Percentiles rank a stretch among this genome's conserved stretches.
phyloP scores from a whole-genome alignment of 495 filamentous ascomycete genomes.

The Daldinia vernicosa region DNA sequence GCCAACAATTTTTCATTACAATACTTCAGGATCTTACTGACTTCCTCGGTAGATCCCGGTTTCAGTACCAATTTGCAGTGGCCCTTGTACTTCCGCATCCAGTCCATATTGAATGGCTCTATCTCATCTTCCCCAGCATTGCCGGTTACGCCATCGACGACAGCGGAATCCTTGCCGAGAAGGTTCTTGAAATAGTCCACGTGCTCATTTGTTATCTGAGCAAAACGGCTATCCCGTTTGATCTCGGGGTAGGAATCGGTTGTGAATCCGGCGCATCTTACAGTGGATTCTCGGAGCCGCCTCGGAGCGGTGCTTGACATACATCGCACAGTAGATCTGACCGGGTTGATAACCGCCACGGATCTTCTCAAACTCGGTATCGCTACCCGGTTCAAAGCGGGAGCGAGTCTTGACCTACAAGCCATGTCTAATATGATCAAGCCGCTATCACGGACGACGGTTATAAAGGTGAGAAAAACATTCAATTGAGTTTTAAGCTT shows the following conservation, averaged over 20 bases:
- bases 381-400: constrained; percentile 37
- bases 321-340: constrained; percentile 34
- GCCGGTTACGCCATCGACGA: constrained; percentile 81
- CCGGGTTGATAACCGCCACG: constrained; percentile 1
- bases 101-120: constrained; percentile 93
- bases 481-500: constrained; percentile 1
- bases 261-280: constrained; percentile 74
- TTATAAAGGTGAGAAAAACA: neutral
- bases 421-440: constrained; percentile 33
- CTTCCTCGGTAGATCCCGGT: constrained; percentile 80
- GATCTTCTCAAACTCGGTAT: constrained; percentile 29
- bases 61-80: constrained; percentile 88
- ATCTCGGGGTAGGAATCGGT: constrained; percentile 86
- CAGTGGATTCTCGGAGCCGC: constrained; percentile 41
- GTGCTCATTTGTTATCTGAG: constrained; percentile 75
- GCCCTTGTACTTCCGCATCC: constrained; percentile 98
- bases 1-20: constrained; percentile 91
- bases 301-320: constrained; percentile 49
- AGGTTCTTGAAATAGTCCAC: constrained; percentile 80
- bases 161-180: constrained; percentile 77
- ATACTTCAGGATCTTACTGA: constrained; percentile 88
- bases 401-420: constrained; percentile 40
- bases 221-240: constrained; percentile 78
- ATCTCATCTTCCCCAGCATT: constrained; percentile 77
- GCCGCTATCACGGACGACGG: neutral